Percentiles rank a stretch among this genome's conserved stretches.
These are phyloP conservation scores for Dactylorhiza incarnata DNA, from an alignment of 106 monocot genomes.

Conservation along the genomic window DNA sequence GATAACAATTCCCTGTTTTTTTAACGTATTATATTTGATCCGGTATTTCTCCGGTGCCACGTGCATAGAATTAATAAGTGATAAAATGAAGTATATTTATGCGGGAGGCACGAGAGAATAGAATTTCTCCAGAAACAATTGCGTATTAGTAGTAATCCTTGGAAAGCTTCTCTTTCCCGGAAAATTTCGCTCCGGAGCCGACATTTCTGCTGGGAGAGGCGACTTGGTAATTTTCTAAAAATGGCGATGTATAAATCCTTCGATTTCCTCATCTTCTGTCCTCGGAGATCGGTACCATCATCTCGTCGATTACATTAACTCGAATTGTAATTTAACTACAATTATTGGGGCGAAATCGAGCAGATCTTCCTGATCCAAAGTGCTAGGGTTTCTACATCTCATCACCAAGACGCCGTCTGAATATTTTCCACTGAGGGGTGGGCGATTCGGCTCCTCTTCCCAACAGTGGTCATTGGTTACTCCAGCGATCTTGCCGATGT, in stretches of 20 bases:
- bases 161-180: background rate
- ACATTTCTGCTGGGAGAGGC: background rate
- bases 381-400: background rate
- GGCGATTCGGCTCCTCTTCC: no score
- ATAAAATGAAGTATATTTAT: no score
- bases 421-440: background rate
- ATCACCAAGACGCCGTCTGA: background rate
- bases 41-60: no score
- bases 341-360: conserved; percentile 2
- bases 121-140: no score
- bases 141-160: no score
- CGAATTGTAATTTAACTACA: background rate
- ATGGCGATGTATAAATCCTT: background rate
- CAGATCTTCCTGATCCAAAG: background rate
- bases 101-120: no score
- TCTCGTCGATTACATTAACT: background rate
- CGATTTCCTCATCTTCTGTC: background rate
- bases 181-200: background rate
- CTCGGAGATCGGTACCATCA: background rate
- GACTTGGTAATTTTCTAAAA: background rate
- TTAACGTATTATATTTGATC: no score
- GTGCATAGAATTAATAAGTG: no score
- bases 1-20: no score
- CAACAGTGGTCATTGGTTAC: background rate
- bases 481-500: conserved; percentile 7